Base-by-base conservation (phyloP, 23 red algal species). In the Porphyridium purpureum region DNA sequence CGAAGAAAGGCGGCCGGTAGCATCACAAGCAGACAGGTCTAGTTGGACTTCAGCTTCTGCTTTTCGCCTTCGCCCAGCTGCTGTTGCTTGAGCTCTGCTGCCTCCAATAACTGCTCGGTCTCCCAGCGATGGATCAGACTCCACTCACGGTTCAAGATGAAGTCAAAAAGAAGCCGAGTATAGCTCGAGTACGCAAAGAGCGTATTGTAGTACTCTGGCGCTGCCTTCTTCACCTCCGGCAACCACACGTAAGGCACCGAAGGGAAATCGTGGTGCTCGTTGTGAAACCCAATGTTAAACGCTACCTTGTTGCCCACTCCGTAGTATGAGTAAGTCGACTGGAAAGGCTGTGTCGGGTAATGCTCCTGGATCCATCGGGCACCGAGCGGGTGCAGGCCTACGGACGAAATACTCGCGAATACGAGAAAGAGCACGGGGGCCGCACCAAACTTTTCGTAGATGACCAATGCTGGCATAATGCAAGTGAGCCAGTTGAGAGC, bases 311-410 rank as follows among this genome's bases (percentile, higher is more conserved):
- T 98, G n/a, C 75, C 90, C 50, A 78, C 61, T 0, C 90, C 90
- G 41, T 98, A 98, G 42, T 98, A 98, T 9, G 72, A 81, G 59
- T 98, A 98, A 5, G 90, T 98, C 22, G 77, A 67, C 60, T 98
- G 90, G 60, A 98, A 98, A 6, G 90, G 90, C 23, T 80, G 79
- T 4, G 90, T 98, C 7, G 90, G 90, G 55, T 98, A 98, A 55
- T 98, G 90, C 62, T 98, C 90, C 62, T 86, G 80, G 42, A 98
- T 98, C 90, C 90, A 98, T 27, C 90, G 80, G 20, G 90, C 90
- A 30, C 90, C 90, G n/a, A 98, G 56, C 1, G 90, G 90, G 57
- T 98, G 90, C 22, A 98, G 64, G 2, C 90, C 90, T 29, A 98
- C 80, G 27, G 67, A 72, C 28, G 62, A 81, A 35, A 86, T 60